A percentile compares a stretch with the other conserved stretches of the same genome.
These are phyloP conservation scores for Uncinocarpus reesii DNA, from an alignment of 2,329 filamentous ascomycete species.

Conservation along the genomic window DNA sequence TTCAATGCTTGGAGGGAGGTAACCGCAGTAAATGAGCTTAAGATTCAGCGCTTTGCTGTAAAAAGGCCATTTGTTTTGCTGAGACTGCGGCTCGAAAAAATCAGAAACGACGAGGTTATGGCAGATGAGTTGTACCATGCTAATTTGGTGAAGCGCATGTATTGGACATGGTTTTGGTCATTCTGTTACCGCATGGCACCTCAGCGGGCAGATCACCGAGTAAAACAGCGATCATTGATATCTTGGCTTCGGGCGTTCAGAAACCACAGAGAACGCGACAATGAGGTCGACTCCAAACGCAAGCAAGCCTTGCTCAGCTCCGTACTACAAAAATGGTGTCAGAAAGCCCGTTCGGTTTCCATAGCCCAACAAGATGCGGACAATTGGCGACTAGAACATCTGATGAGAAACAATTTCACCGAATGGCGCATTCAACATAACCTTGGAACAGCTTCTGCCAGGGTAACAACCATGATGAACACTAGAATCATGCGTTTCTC, in stretches of 20 bases:
- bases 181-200: conserved; percentile 37
- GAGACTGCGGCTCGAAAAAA: conserved; percentile 34
- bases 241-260: conserved; percentile 34
- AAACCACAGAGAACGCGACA: conserved; percentile 31
- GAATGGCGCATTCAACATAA: conserved; percentile 36
- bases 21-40: conserved; percentile 50
- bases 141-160: conserved; percentile 26
- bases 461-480: conserved; percentile 38
- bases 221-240: conserved; percentile 34
- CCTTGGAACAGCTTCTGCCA: conserved; percentile 34
- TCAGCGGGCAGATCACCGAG: conserved; percentile 33
- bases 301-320: conserved; percentile 23
- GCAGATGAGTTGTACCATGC: conserved; percentile 25
- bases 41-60: conserved; percentile 43
- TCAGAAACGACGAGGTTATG: conserved; percentile 28
- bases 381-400: conserved; percentile 25
- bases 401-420: conserved; percentile 30
- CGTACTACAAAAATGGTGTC: conserved; percentile 29
- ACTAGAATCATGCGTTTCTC: conserved; percentile 37
- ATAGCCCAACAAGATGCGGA: conserved; percentile 26
- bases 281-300: conserved; percentile 29
- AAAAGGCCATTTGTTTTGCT: conserved; percentile 48
- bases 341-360: conserved; percentile 24
- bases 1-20: conserved; percentile 61
- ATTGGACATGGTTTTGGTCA: conserved; percentile 38